phyloP scores from a whole-genome alignment of 2,329 filamentous ascomycete species.

The Nigrograna mackinnonii region DNA sequence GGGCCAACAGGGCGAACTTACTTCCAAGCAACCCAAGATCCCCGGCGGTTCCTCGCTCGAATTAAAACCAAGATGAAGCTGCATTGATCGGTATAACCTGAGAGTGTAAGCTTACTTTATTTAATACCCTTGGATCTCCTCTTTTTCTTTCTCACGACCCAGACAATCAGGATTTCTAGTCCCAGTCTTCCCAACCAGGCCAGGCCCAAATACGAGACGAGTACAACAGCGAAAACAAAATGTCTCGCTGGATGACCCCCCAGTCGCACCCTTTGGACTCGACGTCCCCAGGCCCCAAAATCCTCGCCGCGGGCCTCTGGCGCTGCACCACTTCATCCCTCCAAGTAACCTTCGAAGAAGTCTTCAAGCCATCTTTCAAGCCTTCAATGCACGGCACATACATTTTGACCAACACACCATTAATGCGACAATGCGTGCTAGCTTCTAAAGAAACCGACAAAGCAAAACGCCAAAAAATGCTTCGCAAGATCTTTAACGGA shows the following conservation, averaged over 20 bases:
- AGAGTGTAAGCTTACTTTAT: no score
- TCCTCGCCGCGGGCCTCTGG: conserved; percentile 4
- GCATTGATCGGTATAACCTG: no score
- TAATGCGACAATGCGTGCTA: neutral
- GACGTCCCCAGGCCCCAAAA: neutral
- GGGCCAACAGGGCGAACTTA: no score
- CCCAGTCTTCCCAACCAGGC: no score
- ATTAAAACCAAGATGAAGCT: no score
- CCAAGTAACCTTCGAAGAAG: conserved; percentile 4
- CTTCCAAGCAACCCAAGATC: no score
- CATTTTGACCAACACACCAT: conserved; percentile 1
- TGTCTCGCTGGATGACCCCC: conserved; percentile 1
- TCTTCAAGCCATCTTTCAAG: neutral
- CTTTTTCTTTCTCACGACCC: no score
- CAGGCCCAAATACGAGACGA: no score
- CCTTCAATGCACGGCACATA: conserved; percentile 2
- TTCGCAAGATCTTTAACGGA: conserved; percentile 2
- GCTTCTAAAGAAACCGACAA: neutral
- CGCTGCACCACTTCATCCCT: conserved; percentile 4
- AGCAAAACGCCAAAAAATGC: conserved; percentile 1
- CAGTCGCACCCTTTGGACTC: neutral
- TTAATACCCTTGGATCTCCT: no score
- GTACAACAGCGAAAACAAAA: no score
- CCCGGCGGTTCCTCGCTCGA: no score
- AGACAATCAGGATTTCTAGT: no score